phyloP scores from a whole-genome alignment of 2,329 filamentous ascomycete species.

The Pestalotiopsis sp. region DNA sequence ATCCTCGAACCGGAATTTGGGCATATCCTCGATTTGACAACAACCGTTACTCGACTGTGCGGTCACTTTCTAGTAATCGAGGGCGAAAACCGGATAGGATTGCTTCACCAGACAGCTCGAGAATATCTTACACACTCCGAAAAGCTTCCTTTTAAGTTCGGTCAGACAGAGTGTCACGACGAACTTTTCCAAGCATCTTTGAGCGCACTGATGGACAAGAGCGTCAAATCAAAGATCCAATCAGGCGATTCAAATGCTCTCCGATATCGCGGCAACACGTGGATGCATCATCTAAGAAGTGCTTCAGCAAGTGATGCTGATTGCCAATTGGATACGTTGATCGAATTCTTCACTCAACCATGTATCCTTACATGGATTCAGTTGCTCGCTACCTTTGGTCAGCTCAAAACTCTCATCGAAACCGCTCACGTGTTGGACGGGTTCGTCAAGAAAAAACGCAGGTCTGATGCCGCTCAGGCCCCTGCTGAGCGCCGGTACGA shows the following conservation, averaged over 20 bases:
- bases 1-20: constrained; percentile 14
- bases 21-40: constrained; percentile 14
- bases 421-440: constrained; percentile 8
- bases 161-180: neutral
- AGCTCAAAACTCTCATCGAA: constrained; percentile 10
- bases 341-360: constrained; percentile 12
- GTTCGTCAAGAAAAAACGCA: neutral
- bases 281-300: constrained; percentile 10
- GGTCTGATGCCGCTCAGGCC: neutral
- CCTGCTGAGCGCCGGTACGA: neutral
- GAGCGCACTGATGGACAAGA: neutral
- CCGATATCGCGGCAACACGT: constrained; percentile 14
- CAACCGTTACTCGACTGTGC: constrained; percentile 14
- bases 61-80: constrained; percentile 18
- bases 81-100: constrained; percentile 2
- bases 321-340: constrained; percentile 1
- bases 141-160: constrained; percentile 5
- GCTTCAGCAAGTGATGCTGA: neutral
- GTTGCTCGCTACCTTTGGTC: constrained; percentile 12
- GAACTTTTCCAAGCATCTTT: constrained; percentile 8
- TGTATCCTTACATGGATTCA: constrained; percentile 17
- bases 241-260: constrained; percentile 1
- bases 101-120: constrained; percentile 18
- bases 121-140: constrained; percentile 14
- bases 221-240: constrained; percentile 1